Conservation (phyloP, 2,329 filamentous ascomycete genomes). For the Pseudogymnoascus sp. region DNA sequence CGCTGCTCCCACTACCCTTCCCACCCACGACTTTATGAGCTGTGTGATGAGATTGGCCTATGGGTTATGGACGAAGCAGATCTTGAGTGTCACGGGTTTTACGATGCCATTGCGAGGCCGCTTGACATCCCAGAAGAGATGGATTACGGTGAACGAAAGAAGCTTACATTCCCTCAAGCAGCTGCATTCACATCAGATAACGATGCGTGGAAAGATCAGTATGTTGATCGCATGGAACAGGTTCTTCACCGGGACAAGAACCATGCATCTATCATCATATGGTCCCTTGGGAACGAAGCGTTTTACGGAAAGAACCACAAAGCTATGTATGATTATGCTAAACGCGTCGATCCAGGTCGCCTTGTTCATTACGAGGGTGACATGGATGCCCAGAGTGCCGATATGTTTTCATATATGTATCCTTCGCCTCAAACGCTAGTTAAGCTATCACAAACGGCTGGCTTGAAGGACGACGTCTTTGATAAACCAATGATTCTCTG, state of each 20-base stretch:
- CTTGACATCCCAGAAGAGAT: constrained; percentile 47
- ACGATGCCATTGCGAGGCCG: constrained; percentile 36
- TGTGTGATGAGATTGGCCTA: constrained; percentile 59
- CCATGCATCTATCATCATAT: constrained; percentile 62
- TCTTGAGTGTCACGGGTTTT: constrained; percentile 46
- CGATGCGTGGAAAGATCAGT: constrained; percentile 53
- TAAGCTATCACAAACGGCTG: constrained; percentile 14
- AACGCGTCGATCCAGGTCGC: constrained; percentile 41
- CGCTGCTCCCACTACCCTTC: constrained; percentile 63
- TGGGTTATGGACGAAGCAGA: constrained; percentile 52
- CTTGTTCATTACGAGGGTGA: constrained; percentile 53
- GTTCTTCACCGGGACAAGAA: constrained; percentile 64
- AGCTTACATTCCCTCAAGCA: constrained; percentile 45
- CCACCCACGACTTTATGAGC: constrained; percentile 50
- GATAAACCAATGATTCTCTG: constrained; percentile 52
- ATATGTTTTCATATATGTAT: constrained; percentile 53
- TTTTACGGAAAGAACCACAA: constrained; percentile 64
- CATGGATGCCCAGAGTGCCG: constrained; percentile 41
- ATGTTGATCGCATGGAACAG: constrained; percentile 59
- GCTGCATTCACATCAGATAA: constrained; percentile 56
- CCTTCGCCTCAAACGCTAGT: constrained; percentile 36
- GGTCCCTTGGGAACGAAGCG: constrained; percentile 67
- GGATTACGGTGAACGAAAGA: constrained; percentile 54
- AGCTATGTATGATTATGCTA: constrained; percentile 57
- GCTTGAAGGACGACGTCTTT: constrained; percentile 18